phyloP scores from a whole-genome alignment of 148 eudicot genomes.

The Rhododendron henanense region DNA sequence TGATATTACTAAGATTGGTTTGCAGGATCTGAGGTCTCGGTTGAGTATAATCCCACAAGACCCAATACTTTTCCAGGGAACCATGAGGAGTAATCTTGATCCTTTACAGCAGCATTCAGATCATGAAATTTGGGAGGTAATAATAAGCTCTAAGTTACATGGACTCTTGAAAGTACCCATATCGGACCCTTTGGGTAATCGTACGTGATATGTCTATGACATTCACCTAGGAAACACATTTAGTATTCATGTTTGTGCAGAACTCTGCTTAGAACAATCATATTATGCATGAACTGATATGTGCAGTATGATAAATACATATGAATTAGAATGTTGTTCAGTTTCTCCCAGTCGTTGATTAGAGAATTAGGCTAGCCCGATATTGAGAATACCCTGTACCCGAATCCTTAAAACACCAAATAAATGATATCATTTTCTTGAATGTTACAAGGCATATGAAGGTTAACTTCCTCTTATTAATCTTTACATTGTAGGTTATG shows the following conservation, averaged over 20 bases:
- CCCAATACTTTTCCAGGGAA: conserved; percentile 85
- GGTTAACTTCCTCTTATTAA: neutral
- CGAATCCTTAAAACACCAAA: neutral
- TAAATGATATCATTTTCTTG: neutral
- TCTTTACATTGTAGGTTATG: conserved; percentile 46
- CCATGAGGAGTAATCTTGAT: conserved; percentile 74
- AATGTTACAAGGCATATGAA: neutral
- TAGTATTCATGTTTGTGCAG: neutral
- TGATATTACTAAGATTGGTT: conserved; percentile 60
- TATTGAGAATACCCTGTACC: neutral
- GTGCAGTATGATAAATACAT: neutral
- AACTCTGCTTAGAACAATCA: neutral
- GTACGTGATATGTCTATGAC: neutral
- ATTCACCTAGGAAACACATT: conserved; percentile 25
- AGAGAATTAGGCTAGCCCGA: neutral
- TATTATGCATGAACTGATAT: conserved; percentile 11
- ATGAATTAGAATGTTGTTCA: neutral
- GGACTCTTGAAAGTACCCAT: neutral
- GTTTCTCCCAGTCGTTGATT: neutral
- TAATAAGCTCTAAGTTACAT: neutral
- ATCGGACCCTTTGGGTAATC: neutral
- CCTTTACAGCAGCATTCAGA: conserved; percentile 66
- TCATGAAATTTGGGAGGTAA: conserved; percentile 83
- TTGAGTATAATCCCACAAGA: conserved; percentile 94
- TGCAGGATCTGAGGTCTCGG: conserved; percentile 76